phyloP scores from a whole-genome alignment of 495 filamentous ascomycete species.

The Penicillium macrosclerotiorum region DNA sequence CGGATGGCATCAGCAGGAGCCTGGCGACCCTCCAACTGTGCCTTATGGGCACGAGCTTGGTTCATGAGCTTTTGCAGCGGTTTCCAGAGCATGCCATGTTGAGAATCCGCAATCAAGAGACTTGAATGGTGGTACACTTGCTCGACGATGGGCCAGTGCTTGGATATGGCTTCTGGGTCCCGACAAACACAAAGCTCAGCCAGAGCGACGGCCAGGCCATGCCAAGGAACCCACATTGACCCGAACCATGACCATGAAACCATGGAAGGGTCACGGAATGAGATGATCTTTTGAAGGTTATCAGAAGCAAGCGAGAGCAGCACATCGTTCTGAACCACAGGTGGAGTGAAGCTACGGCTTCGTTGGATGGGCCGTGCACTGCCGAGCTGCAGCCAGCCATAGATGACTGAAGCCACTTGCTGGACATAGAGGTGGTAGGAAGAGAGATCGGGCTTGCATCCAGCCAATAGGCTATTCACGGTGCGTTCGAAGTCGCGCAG shows the following conservation, averaged over 20 bases:
- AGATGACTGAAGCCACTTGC: conserved; percentile 18
- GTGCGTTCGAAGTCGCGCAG: conserved; percentile 28
- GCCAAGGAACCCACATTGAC: conserved; percentile 45
- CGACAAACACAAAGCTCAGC: conserved; percentile 71
- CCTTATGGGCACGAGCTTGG: conserved; percentile 27
- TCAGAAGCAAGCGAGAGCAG: conserved; percentile 32
- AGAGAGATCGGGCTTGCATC: conserved; percentile 21
- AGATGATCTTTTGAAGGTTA: conserved; percentile 24
- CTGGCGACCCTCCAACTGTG: conserved; percentile 14
- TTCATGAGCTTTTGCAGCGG: conserved; percentile 67
- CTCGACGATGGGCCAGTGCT: conserved; percentile 71
- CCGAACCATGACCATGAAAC: conserved; percentile 40
- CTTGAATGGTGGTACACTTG: conserved; percentile 53
- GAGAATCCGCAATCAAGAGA: conserved; percentile 49
- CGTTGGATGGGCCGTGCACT: conserved; percentile 31
- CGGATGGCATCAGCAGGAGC: neutral
- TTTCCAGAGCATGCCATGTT: conserved; percentile 63
- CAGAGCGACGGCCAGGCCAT: conserved; percentile 49
- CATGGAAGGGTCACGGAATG: conserved; percentile 21
- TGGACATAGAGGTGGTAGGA: conserved; percentile 30
- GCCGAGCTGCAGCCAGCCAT: conserved; percentile 32
- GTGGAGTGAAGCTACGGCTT: conserved; percentile 25
- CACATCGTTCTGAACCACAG: conserved; percentile 19
- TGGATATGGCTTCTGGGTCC: conserved; percentile 58
- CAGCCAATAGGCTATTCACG: conserved; percentile 18